phyloP scores from a whole-genome alignment of 108 stramenopile species.

The Nitzschia sp. region DNA sequence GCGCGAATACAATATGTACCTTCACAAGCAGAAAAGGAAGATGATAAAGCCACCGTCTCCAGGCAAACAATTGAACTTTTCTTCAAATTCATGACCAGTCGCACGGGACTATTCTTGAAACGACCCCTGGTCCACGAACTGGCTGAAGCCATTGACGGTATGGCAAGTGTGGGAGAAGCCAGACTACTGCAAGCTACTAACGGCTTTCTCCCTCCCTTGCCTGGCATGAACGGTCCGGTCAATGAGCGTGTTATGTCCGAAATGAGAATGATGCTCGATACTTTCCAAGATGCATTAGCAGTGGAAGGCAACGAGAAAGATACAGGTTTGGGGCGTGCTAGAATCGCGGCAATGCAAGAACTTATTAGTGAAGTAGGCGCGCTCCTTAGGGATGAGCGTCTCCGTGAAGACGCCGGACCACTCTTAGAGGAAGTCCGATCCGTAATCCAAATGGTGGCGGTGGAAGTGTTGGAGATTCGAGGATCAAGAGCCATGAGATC shows the following conservation, averaged over 20 bases:
- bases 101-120: slow-evolving; percentile 81
- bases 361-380: slow-evolving; percentile 48
- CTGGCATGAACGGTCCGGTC: slow-evolving; percentile 83
- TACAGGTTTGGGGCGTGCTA: slow-evolving; percentile 32
- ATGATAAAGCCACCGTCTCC: slow-evolving; percentile 48
- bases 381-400: slow-evolving; percentile 51
- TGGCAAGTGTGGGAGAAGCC: slow-evolving; percentile 84
- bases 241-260: slow-evolving; percentile 78
- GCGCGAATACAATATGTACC: slow-evolving; percentile 72
- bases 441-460: slow-evolving; percentile 83
- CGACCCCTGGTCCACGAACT: slow-evolving; percentile 84
- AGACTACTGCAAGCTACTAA: slow-evolving; percentile 57
- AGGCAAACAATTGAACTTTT: slow-evolving; percentile 82
- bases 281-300: slow-evolving; percentile 65
- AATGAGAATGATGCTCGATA: slow-evolving; percentile 59
- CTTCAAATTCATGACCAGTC: slow-evolving; percentile 75
- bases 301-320: slow-evolving; percentile 7
- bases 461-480: slow-evolving; percentile 85
- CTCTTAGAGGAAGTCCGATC: slow-evolving; percentile 65
- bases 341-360: slow-evolving; percentile 61
- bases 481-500: slow-evolving; percentile 73
- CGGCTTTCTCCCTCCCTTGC: slow-evolving; percentile 68
- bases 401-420: slow-evolving; percentile 61
- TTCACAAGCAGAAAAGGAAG: slow-evolving; percentile 42
- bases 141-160: slow-evolving; percentile 82